These are phyloP conservation scores for Diplodia corticola DNA, from an alignment of 2,329 filamentous ascomycete genomes.

Conservation along the genomic window DNA sequence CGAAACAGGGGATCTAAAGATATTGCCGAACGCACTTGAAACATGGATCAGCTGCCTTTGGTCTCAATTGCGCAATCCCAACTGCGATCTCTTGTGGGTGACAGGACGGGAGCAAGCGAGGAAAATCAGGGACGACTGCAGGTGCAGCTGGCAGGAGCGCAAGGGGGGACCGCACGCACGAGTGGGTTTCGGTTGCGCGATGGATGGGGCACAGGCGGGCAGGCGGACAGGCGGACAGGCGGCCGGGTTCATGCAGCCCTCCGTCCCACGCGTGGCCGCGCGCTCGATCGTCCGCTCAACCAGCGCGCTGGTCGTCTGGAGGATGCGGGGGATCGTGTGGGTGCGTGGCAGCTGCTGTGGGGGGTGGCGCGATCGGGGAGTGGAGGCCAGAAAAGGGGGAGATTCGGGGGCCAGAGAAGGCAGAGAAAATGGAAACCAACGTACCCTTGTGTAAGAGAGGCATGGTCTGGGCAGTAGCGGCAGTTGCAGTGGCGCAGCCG, in stretches of 20 bases:
- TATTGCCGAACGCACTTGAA: background rate
- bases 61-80: background rate
- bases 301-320: background rate
- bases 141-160: background rate
- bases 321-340: background rate
- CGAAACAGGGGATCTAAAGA: background rate
- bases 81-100: background rate
- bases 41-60: background rate
- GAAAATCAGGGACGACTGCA: background rate
- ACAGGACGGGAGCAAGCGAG: background rate
- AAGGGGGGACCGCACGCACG: background rate
- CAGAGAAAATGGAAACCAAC: background rate
- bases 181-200: background rate
- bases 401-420: background rate
- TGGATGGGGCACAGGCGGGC: background rate
- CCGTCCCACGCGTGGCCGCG: background rate
- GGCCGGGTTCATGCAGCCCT: conserved; percentile 8
- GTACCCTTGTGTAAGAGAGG: conserved; percentile 11
- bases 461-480: background rate
- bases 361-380: background rate
- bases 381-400: too few species aligned
- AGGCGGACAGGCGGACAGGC: too few species aligned
- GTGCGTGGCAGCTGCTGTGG: background rate
- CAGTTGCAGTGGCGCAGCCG: conserved; percentile 6
- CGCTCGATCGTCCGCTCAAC: background rate